Conservation (phyloP, 2,329 filamentous ascomycete species). For the Pseudogymnoascus sp. region DNA sequence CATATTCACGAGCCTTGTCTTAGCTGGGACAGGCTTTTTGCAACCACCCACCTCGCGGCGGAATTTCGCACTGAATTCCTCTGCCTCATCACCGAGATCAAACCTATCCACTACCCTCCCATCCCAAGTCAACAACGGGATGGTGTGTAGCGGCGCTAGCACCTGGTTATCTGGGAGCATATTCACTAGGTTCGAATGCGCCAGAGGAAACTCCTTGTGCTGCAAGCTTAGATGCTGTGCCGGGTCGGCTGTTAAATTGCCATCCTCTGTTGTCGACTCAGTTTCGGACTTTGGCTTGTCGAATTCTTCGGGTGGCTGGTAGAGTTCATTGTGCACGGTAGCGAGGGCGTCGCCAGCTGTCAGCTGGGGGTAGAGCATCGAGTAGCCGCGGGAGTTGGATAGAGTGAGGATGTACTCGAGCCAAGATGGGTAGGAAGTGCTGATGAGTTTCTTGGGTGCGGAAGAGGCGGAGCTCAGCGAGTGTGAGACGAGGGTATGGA, state of each 20-base stretch:
- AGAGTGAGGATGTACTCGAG: constrained; percentile 71
- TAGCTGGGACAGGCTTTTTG: constrained; percentile 18
- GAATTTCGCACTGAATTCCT: constrained; percentile 50
- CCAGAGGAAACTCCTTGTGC: constrained; percentile 29
- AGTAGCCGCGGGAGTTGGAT: constrained; percentile 67
- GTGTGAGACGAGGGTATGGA: constrained; percentile 66
- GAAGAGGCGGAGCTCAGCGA: constrained; percentile 26
- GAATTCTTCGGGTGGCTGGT: constrained; percentile 63
- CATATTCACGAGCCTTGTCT: neutral
- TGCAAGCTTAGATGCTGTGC: constrained; percentile 21
- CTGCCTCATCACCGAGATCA: constrained; percentile 36
- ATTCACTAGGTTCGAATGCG: constrained; percentile 41
- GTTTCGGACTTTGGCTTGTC: constrained; percentile 18
- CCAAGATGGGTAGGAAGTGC: constrained; percentile 64
- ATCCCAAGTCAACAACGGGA: constrained; percentile 57
- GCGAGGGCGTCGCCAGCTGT: constrained; percentile 40
- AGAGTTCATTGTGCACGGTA: constrained; percentile 71
- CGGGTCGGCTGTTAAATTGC: constrained; percentile 21
- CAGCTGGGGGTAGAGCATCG: constrained; percentile 66
- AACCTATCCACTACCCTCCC: constrained; percentile 39
- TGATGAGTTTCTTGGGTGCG: constrained; percentile 48
- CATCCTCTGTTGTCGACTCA: constrained; percentile 13
- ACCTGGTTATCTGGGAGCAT: constrained; percentile 37
- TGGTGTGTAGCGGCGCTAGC: constrained; percentile 35
- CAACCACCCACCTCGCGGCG: constrained; percentile 61